A percentile compares a stretch with the other conserved stretches of the same genome.
Evolutionary conservation across 2,329 filamentous ascomycete genomes (phyloP).

Genomic region (Elsinoe perseae): DNA sequence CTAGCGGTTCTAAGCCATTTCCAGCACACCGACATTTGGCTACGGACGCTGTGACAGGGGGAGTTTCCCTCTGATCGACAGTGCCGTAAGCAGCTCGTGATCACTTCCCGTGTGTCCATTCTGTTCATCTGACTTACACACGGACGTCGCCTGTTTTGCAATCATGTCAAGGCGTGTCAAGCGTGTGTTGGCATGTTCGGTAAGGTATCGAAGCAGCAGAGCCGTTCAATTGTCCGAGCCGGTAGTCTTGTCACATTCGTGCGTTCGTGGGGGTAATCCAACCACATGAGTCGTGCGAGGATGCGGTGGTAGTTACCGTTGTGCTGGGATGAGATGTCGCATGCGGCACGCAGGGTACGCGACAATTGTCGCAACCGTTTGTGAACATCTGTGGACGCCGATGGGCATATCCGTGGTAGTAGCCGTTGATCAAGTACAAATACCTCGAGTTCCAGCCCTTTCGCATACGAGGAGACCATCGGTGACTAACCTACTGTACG

Average conservation of each 20-base stretch:
- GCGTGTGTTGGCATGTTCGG: not conserved
- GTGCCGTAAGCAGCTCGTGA: slow-evolving; percentile 7
- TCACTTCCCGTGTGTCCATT: not conserved
- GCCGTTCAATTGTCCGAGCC: not conserved
- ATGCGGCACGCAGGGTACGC: no score
- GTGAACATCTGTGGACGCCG: no score
- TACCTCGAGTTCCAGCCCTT: no score
- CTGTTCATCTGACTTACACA: slow-evolving; percentile 2
- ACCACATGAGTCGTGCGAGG: not conserved
- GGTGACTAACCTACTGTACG: no score
- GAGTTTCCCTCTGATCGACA: slow-evolving; percentile 3
- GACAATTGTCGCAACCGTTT: no score
- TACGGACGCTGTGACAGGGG: not conserved
- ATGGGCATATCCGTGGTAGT: no score
- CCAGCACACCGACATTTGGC: slow-evolving; percentile 10
- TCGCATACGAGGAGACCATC: no score
- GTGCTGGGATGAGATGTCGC: not conserved
- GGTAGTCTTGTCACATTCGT: not conserved
- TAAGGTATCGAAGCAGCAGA: not conserved
- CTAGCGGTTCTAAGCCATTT: not conserved
- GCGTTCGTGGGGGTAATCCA: not conserved
- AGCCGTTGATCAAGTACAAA: no score
- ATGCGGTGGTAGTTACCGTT: not conserved
- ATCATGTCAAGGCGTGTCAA: not conserved
- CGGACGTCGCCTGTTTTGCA: not conserved